phyloP scores from a whole-genome alignment of 1,139 yeast species.

The Hanseniaspora gamundiae region DNA sequence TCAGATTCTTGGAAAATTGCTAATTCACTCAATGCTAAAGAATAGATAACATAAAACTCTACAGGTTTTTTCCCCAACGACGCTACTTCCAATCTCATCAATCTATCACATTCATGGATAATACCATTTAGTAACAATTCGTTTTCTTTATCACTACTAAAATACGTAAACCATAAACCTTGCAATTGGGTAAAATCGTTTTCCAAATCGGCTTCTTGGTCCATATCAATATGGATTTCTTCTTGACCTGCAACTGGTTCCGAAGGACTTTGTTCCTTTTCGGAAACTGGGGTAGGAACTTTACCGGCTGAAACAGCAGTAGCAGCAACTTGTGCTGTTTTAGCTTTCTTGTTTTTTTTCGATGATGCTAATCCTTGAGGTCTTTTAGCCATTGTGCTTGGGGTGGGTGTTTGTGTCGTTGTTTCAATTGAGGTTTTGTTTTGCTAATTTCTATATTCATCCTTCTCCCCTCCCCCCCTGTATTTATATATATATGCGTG shows the following conservation, averaged over 20 bases:
- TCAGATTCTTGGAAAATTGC: conserved; percentile 38
- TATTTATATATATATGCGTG: no score
- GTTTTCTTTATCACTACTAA: conserved; percentile 33
- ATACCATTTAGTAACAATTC: conserved; percentile 66
- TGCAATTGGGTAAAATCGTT: conserved; percentile 65
- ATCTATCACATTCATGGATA: conserved; percentile 81
- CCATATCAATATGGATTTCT: conserved; percentile 57
- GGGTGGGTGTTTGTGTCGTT: not conserved
- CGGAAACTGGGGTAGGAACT: conserved; percentile 10
- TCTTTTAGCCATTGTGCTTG: conserved; percentile 49
- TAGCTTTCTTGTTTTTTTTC: conserved; percentile 17
- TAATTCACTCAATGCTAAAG: conserved; percentile 57
- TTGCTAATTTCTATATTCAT: no score
- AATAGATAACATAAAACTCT: conserved; percentile 62
- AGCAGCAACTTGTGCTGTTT: conserved; percentile 12
- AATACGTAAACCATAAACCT: conserved; percentile 58
- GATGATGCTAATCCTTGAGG: conserved; percentile 43
- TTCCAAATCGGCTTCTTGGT: conserved; percentile 57
- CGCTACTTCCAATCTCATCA: conserved; percentile 35
- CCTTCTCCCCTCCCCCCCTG: no score
- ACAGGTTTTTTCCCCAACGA: conserved; percentile 4
- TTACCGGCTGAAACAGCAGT: conserved; percentile 12
- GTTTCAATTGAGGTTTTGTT: no score
- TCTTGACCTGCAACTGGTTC: conserved; percentile 9
- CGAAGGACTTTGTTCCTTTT: conserved; percentile 8